Evolutionary conservation across 495 filamentous ascomycete genomes (phyloP), one percentile per base, ranked within the genome.

Genomic region (Penicillium silybi): DNA sequence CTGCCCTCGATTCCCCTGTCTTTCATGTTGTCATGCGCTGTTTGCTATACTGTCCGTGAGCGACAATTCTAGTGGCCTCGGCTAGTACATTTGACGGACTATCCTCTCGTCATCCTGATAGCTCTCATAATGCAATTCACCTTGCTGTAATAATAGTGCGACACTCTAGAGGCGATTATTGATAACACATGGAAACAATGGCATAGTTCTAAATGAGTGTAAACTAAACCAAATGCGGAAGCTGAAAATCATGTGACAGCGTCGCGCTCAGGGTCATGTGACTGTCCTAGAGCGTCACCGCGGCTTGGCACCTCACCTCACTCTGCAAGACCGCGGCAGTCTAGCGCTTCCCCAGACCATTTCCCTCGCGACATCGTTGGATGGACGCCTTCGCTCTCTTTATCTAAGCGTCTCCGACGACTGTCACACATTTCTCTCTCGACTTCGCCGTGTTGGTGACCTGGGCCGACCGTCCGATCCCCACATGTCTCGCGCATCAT

Each of bases 401-500:
- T 52, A 18, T 32, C 22, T 62, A 63, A 46, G 29, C 49, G 42
- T 59, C 55, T 56, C 51, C 44, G 65, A 58, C 45, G 41, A 52
- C 52, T 54, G 53, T 56, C 44, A 48, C 48, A 49, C 46, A 53
- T 52, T 58, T 44, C 61, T 52, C 56, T 44, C 60, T 49, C 54
- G 62, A 62, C 53, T 60, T 64, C 56, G 62, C 53, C 59, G 57
- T 46, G 63, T 57, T 65, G 58, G 61, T 67, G 60, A 63, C 59
- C 62, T 59, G 63, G 53, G 57, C 61, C 65, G 66, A 64, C 64
- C 68, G 64, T 53, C 67, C 67, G 67, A 68, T 75, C 72, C 67
- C 74, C 74, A 73, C 72, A 77, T 77, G 72, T 75, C 72, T 73
- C 65, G 74, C 73, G 65, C 72, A 63, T 69, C 72, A 65, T 65